A percentile compares a stretch with the other conserved stretches of the same genome.
These are phyloP conservation scores for Antrodiella citrinella DNA, from an alignment of 768 basidiomycete species.

Conservation along the genomic window DNA sequence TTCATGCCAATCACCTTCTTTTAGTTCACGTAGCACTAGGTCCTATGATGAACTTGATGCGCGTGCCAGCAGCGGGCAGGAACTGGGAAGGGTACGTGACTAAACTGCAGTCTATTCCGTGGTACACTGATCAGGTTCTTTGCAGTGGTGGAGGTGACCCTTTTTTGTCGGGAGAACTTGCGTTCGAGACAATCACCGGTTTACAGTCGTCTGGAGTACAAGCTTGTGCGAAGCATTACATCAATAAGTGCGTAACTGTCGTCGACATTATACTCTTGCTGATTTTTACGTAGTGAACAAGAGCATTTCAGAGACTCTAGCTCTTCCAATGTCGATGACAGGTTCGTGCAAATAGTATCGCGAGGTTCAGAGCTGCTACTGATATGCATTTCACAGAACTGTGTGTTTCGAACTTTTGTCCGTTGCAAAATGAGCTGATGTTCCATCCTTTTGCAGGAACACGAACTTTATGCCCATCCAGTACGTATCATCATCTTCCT, in stretches of 20 bases:
- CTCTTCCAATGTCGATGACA: constrained; percentile 18
- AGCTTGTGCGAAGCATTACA: constrained; percentile 77
- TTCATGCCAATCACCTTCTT: background rate
- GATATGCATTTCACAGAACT: background rate
- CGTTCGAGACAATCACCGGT: constrained; percentile 75
- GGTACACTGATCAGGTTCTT: background rate
- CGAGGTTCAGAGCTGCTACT: constrained; percentile 12
- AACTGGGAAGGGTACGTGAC: constrained; percentile 83
- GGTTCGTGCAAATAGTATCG: constrained; percentile 18
- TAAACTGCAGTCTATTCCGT: constrained; percentile 16
- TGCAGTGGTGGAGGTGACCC: constrained; percentile 65
- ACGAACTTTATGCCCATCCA: constrained; percentile 63
- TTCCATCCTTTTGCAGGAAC: constrained; percentile 31
- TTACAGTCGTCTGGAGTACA: constrained; percentile 75
- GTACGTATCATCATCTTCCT: constrained; percentile 2
- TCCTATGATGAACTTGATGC: constrained; percentile 15
- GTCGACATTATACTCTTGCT: too few relatives aligned
- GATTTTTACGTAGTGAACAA: constrained; percentile 14
- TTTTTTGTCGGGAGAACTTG: constrained; percentile 67
- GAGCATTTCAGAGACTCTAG: constrained; percentile 13
- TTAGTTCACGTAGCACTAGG: constrained; percentile 31
- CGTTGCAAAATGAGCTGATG: constrained; percentile 50
- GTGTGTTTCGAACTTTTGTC: background rate
- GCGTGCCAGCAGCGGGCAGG: constrained; percentile 54
- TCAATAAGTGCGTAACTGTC: constrained; percentile 52